Conservation (phyloP, 805 yeast genomes). For the Debaryomyces tyrocola region DNA sequence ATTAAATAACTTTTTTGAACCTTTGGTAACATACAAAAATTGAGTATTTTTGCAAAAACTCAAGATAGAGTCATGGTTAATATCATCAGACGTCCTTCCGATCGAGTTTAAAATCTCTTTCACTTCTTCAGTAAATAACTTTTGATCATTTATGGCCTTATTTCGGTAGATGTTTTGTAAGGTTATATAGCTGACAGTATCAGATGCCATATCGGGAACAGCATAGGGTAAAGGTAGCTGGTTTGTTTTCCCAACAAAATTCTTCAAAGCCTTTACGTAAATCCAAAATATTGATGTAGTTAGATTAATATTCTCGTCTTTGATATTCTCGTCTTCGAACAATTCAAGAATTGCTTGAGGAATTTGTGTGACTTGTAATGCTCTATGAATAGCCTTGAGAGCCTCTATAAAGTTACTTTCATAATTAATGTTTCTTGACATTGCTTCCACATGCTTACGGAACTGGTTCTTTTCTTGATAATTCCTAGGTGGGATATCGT, state of each 20-base stretch:
- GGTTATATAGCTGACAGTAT: slow-evolving; percentile 58
- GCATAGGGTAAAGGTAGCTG: slow-evolving; percentile 71
- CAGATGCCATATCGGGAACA: slow-evolving; percentile 87
- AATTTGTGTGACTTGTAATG: slow-evolving; percentile 33
- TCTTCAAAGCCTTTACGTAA: slow-evolving; percentile 51
- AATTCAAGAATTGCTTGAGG: slow-evolving; percentile 28
- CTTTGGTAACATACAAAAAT: slow-evolving; percentile 49
- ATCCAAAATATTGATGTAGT: slow-evolving; percentile 58
- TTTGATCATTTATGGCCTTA: slow-evolving; percentile 54
- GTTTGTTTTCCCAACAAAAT: slow-evolving; percentile 40
- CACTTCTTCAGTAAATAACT: slow-evolving; percentile 36
- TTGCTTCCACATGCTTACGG: slow-evolving; percentile 32
- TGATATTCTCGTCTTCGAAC: slow-evolving; percentile 20
- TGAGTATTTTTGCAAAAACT: slow-evolving; percentile 65
- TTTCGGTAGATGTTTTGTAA: slow-evolving; percentile 58
- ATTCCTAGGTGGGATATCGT: slow-evolving; percentile 31
- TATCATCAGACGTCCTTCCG: slow-evolving; percentile 26
- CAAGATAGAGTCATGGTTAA: slow-evolving; percentile 36
- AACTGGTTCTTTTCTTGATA: slow-evolving; percentile 43
- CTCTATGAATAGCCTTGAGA: slow-evolving; percentile 32
- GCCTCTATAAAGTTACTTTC: slow-evolving; percentile 50
- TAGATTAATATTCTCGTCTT: slow-evolving; percentile 11
- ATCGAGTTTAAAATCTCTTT: slow-evolving; percentile 19
- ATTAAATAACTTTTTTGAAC: slow-evolving; percentile 29
- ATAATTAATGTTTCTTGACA: slow-evolving; percentile 49